Evolutionary conservation across 2,329 filamentous ascomycete genomes (phyloP), one percentile per base, ranked within the genome.

Genomic region (Penicillium occitanis): DNA sequence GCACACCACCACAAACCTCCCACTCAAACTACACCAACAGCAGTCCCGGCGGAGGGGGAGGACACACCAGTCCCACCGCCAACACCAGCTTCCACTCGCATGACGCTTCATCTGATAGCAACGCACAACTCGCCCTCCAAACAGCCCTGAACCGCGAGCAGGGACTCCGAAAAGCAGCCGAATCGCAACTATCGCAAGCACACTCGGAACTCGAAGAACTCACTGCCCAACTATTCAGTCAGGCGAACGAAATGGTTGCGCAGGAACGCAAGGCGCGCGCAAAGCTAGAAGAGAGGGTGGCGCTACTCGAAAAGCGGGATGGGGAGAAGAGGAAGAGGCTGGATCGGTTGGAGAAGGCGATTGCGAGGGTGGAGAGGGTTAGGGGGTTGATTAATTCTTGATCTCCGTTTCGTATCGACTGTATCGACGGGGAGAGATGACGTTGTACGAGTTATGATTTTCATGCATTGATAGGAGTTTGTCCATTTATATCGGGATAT

Each of bases 241-340:
- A 88, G 72, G 87, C 87, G 37, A 89, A 89, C 67, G 87, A 89
- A 75, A 88, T 89, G 87, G 87, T 89, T 8, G 86, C 87, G 2
- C 78, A 82, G 63, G 87, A 89, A 77, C 81, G 87, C 30, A 85
- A 83, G 72, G 86, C 85, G 46, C 79, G 86, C 64, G 85, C 83
- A 17, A 85, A 79, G 67, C 71, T 83, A 59, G 81, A 83, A 65
- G 80, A 83, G 69, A 72, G 81, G 33, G 79, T 83, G 0, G 79
- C 79, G 37, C 73, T 82, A 53, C 70, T 83, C 40, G 82, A 83
- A 70, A 74, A 76, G 40, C 73, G 81, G 53, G 81, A 83, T 70
- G 71, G 74, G n/a, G 81, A 83, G 70, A 83, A 86, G 74, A 82
- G 78, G 76, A 83, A 70, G 75, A 82, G 76, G 69, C 69, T 89